These are phyloP conservation scores for Tinospora cordifolia DNA, from an alignment of 164 flowering plant species.

Conservation along the genomic window DNA sequence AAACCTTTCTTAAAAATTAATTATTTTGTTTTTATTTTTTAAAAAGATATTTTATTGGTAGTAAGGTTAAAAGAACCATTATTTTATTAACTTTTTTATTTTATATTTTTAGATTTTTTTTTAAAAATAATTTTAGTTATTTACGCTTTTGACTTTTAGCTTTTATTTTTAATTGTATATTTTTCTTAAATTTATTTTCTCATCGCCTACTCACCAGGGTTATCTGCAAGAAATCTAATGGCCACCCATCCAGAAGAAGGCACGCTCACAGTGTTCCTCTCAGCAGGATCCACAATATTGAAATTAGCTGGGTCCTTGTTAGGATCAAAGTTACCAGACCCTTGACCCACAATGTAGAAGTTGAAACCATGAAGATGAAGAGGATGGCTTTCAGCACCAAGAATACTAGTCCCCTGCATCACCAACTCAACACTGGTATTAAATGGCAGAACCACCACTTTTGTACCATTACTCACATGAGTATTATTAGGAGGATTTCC, in stretches of 20 bases:
- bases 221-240: constrained; percentile 8
- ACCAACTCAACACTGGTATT: constrained; percentile 12
- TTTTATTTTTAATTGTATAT: too few species aligned
- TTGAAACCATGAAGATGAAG: constrained; percentile 15
- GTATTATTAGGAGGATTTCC: constrained; percentile 12
- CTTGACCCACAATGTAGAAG: constrained; percentile 12
- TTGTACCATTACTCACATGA: constrained; percentile 10
- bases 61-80: too few species aligned
- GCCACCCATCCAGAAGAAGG: constrained; percentile 14
- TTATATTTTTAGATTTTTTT: too few species aligned
- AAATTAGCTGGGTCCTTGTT: constrained; percentile 12
- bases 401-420: constrained; percentile 15
- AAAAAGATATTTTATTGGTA: too few species aligned
- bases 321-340: constrained; percentile 10
- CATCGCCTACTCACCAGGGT: constrained; percentile 5
- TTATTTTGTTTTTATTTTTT: too few species aligned
- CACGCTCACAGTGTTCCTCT: constrained; percentile 13
- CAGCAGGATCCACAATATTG: constrained; percentile 12
- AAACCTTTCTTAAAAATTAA: too few species aligned
- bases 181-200: neutral
- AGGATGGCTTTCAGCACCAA: constrained; percentile 14
- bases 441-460: constrained; percentile 10
- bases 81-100: too few species aligned
- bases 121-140: too few species aligned
- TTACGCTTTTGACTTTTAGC: too few species aligned